Conservation (phyloP, 176 grass and related monocot species). For the Melocanna baccifera region DNA sequence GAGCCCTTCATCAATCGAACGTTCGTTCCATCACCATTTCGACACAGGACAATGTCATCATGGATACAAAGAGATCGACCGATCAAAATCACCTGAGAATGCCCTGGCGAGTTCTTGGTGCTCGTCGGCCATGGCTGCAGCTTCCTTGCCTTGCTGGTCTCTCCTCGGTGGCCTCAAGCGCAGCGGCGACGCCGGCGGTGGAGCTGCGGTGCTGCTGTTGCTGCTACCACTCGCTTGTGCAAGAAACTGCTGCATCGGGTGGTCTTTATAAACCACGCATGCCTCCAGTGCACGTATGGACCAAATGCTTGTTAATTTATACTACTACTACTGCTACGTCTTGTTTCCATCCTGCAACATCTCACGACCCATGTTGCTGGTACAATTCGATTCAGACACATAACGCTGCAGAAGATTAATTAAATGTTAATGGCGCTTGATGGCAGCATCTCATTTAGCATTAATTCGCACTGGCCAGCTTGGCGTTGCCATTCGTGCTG, state of each 20-base stretch:
- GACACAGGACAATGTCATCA: too few relatives aligned
- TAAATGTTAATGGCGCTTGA: not conserved
- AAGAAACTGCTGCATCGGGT: slow-evolving; percentile 44
- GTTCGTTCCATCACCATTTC: not conserved
- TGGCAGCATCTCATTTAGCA: not conserved
- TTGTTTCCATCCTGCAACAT: not conserved
- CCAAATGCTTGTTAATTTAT: slow-evolving; percentile 3
- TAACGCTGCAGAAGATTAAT: not conserved
- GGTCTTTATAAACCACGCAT: not conserved
- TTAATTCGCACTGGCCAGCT: not conserved
- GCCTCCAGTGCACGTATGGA: not conserved
- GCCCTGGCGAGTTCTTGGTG: slow-evolving; percentile 56
- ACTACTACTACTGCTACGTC: not conserved
- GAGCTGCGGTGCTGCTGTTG: slow-evolving; percentile 5
- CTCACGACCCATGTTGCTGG: not conserved
- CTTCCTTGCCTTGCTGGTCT: slow-evolving; percentile 2
- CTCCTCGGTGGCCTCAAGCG: slow-evolving; percentile 27
- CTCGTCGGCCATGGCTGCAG: slow-evolving; percentile 52
- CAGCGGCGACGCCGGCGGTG: slow-evolving; percentile 1
- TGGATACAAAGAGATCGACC: not conserved
- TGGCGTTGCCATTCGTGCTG: slow-evolving; percentile 8
- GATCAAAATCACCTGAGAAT: slow-evolving; percentile 51
- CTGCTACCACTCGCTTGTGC: slow-evolving; percentile 8
- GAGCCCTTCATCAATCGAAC: slow-evolving; percentile 24
- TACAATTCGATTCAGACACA: not conserved